A percentile compares a stretch with the other conserved stretches of the same genome.
Evolutionary conservation across 768 basidiomycete species (phyloP).

Genomic region (Leccinellum albellum): DNA sequence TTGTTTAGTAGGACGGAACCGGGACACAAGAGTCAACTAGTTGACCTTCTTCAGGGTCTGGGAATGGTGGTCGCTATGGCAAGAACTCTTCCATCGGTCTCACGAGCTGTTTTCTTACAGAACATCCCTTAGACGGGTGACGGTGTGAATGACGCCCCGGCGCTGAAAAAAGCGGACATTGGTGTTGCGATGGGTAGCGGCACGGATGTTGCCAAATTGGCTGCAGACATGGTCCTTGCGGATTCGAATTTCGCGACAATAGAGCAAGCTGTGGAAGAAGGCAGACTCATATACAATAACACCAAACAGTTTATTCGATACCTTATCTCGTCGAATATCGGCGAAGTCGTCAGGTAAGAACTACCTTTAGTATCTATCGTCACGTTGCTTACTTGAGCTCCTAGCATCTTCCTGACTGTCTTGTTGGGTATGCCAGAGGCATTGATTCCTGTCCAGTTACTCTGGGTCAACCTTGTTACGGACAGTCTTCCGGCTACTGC

Average conservation of each 20-base stretch:
- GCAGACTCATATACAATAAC: conserved; percentile 97
- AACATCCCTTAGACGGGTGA: conserved; percentile 72
- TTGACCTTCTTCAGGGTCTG: conserved; percentile 87
- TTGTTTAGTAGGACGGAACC: conserved; percentile 95
- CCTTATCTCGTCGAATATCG: conserved; percentile 97
- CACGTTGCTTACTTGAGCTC: conserved; percentile 1
- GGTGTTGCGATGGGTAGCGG: conserved; percentile 99
- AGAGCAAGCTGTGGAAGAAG: conserved; percentile 95
- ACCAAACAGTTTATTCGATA: conserved; percentile 99
- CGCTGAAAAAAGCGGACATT: conserved; percentile 94
- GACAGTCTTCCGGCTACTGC: conserved; percentile 96
- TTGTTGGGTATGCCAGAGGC: conserved; percentile 99
- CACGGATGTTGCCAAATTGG: conserved; percentile 96
- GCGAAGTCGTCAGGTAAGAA: conserved; percentile 81
- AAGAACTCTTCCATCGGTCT: conserved; percentile 17
- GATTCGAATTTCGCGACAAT: conserved; percentile 98
- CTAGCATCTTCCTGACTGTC: conserved; percentile 92
- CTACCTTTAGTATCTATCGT: neutral
- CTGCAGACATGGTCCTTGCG: conserved; percentile 96
- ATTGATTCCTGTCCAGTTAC: conserved; percentile 92
- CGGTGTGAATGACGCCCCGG: conserved; percentile 97
- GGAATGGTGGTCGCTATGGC: conserved; percentile 97
- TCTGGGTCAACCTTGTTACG: conserved; percentile 98
- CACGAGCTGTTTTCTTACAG: conserved; percentile 7
- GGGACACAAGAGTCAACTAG: conserved; percentile 89